Base-by-base conservation (phyloP, 139 green algal genomes). In the Eudorina sp. region DNA sequence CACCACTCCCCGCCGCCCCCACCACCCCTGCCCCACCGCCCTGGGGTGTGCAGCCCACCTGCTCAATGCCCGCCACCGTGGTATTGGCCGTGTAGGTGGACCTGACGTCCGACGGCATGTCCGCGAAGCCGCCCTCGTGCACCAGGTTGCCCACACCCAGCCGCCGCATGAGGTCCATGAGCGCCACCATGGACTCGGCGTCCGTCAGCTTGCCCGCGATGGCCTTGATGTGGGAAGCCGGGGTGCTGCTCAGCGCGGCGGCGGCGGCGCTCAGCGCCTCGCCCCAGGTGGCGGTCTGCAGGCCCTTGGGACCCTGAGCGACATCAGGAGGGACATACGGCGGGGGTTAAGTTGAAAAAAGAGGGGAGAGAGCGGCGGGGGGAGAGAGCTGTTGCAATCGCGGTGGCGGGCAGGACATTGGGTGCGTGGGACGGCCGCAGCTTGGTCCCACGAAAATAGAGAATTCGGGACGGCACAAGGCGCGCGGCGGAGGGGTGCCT, bases 161-260 rank as follows among this genome's bases (percentile, higher is more conserved):
- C 13, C 91, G 27, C 46, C 89, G 89, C 53, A 92, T 40, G 53
- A 93, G 83, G 84, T 93, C 89, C 92, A 98, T 99, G 23, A 98
- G 86, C 27, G 95, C 93, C n/a, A 99, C 89, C 92, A 99, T 96
- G 75, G 92, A 92, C 94, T 99, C 98, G 2, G 95, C 96, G 76
- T 99, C 98, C 0, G 96, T 93, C 62, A 99, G 95, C 93, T 97
- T 98, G 85, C 98, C 98, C 8, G 91, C 95, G 55, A 98, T 90
- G 9, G 93, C 97, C 53, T 94, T 95, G 60, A 99, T 96, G 90
- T 98, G 88, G 76, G 94, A 91, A 68, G 93, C 92, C 79, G 94
- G 90, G 0, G 94, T 84, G 0, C 58, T 73, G 40, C 88, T 69
- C 25, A 97, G 43, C 8, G 91, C 95, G 7, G 88, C 72, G 53